Evolutionary conservation across 768 basidiomycete genomes (phyloP).

Genomic region (Collybia nuda): DNA sequence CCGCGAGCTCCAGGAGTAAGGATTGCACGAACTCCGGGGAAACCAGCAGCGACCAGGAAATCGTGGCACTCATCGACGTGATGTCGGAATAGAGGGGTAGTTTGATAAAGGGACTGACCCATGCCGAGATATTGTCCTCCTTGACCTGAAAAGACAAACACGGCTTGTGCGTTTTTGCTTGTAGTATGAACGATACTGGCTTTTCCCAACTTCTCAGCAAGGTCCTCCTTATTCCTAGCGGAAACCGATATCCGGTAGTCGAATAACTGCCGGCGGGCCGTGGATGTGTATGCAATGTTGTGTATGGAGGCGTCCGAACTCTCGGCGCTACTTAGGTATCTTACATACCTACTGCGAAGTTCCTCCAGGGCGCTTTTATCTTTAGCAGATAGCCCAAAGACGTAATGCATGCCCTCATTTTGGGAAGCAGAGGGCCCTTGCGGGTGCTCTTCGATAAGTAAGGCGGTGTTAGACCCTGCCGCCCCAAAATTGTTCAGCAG

Average conservation of each 20-base stretch:
- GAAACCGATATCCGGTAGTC: conserved; percentile 50
- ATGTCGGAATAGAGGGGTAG: conserved; percentile 43
- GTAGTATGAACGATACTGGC: conserved; percentile 30
- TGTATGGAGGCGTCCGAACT: conserved; percentile 25
- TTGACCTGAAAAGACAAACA: conserved; percentile 77
- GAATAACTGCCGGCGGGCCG: conserved; percentile 62
- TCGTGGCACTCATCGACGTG: conserved; percentile 60
- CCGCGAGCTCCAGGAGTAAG: conserved; percentile 27
- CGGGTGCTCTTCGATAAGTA: conserved; percentile 56
- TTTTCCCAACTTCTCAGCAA: conserved; percentile 41
- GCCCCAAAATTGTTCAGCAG: conserved; percentile 78
- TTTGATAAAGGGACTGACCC: conserved; percentile 56
- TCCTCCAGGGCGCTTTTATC: conserved; percentile 42
- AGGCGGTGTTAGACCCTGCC: conserved; percentile 65
- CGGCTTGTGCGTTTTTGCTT: conserved; percentile 29
- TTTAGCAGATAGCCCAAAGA: conserved; percentile 67
- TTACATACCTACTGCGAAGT: conserved; percentile 46
- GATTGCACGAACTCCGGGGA: conserved; percentile 47
- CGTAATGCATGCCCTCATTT: conserved; percentile 23
- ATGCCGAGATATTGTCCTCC: conserved; percentile 68
- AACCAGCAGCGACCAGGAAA: conserved; percentile 47
- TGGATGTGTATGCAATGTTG: conserved; percentile 68
- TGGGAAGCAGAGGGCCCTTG: background rate
- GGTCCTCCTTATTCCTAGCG: conserved; percentile 41
- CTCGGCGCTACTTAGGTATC: conserved; percentile 40